These are phyloP conservation scores for Xylariaceae sp. DNA, from an alignment of 2,329 filamentous ascomycete genomes.

Conservation along the genomic window DNA sequence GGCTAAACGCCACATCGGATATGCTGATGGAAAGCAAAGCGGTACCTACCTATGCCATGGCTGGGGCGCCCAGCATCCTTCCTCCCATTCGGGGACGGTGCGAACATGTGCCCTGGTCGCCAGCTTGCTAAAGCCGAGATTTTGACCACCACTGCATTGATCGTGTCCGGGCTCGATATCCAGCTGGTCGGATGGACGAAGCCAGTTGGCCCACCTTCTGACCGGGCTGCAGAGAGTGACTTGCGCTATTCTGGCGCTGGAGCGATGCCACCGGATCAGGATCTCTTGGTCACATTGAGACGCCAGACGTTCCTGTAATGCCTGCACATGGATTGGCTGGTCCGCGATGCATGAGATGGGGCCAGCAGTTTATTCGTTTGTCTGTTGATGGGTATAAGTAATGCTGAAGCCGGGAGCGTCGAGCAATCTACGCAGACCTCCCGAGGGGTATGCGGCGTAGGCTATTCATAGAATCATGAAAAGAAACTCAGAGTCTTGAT, in stretches of 20 bases:
- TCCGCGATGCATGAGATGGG: too few species aligned
- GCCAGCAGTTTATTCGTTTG: too few species aligned
- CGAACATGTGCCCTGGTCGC: constrained; percentile 29
- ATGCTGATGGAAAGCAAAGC: constrained; percentile 2
- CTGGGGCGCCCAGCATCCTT: constrained; percentile 7
- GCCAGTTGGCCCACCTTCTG: constrained; percentile 3
- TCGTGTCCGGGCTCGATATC: constrained; percentile 24
- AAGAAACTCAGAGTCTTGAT: too few species aligned
- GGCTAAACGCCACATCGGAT: constrained; percentile 11
- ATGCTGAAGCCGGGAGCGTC: too few species aligned
- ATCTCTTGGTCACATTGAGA: constrained; percentile 7
- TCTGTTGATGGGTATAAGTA: too few species aligned
- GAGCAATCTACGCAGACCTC: too few species aligned
- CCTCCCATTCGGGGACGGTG: constrained; percentile 24
- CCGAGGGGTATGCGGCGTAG: too few species aligned
- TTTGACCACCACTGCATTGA: constrained; percentile 24
- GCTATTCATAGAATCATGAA: too few species aligned
- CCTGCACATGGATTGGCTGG: too few species aligned
- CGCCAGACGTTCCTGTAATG: too few species aligned
- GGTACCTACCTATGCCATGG: constrained; percentile 7
- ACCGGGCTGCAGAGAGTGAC: constrained; percentile 4
- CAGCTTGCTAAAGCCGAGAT: constrained; percentile 33
- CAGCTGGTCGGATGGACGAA: constrained; percentile 15
- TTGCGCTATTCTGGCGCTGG: constrained; percentile 1
- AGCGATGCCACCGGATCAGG: constrained; percentile 8